Evolutionary conservation across 768 basidiomycete genomes (phyloP).

Genomic region (Pisolithus orientalis): DNA sequence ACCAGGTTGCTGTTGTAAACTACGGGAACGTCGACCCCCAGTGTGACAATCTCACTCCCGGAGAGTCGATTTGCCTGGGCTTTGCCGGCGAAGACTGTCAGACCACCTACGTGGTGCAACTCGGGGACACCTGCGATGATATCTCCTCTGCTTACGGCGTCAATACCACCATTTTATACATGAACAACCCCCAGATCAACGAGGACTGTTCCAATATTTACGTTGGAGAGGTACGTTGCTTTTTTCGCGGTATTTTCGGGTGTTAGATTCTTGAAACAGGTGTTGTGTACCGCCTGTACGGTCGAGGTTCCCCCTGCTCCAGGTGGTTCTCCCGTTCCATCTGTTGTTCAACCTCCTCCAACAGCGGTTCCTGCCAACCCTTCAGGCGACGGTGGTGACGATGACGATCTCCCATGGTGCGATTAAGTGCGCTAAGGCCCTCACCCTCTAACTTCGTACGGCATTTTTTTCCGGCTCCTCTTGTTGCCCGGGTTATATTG

Average conservation of each 20-base stretch:
- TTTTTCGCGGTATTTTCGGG: background rate
- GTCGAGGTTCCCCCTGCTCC: constrained; percentile 40
- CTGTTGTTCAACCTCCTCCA: constrained; percentile 22
- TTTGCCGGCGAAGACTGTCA: constrained; percentile 53
- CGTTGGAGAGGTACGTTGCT: constrained; percentile 57
- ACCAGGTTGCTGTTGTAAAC: constrained; percentile 69
- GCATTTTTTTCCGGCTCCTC: background rate
- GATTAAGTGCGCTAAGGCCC: constrained; percentile 30
- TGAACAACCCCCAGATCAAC: constrained; percentile 74
- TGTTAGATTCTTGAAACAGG: constrained; percentile 26
- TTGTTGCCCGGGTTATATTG: background rate
- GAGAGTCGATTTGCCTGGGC: constrained; percentile 56
- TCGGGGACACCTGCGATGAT: constrained; percentile 53
- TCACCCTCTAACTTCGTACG: background rate
- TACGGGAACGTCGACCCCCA: constrained; percentile 36
- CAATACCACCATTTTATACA: constrained; percentile 47
- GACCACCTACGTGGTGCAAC: constrained; percentile 48
- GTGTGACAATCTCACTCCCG: constrained; percentile 57
- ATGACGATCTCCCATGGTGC: constrained; percentile 40
- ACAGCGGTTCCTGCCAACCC: constrained; percentile 21
- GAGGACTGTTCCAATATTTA: constrained; percentile 58
- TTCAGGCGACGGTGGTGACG: constrained; percentile 19
- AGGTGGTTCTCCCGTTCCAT: constrained; percentile 16
- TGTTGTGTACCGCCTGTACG: constrained; percentile 43
- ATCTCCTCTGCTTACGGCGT: constrained; percentile 36